These are phyloP conservation scores for Pneumocystis murina DNA, from an alignment of 1,139 yeast genomes.

Conservation along the genomic window DNA sequence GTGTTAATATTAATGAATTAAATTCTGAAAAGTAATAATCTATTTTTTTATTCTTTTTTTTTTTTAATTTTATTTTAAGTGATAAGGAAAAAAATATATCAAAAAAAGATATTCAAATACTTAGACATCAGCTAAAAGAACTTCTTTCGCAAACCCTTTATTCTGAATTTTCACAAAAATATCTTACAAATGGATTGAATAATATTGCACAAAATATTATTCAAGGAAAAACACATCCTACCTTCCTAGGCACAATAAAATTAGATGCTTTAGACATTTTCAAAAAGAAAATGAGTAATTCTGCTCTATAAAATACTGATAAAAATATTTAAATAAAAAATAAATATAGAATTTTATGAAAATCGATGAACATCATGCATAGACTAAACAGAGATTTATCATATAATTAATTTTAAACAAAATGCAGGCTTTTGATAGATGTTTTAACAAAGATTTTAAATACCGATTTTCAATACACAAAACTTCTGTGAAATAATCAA, in stretches of 20 bases:
- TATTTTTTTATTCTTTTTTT: background rate
- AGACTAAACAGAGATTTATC: too few relatives aligned
- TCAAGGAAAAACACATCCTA: constrained; percentile 53
- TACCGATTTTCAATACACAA: too few relatives aligned
- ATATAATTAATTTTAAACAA: too few relatives aligned
- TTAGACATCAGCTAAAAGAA: constrained; percentile 42
- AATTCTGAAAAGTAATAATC: constrained; percentile 27
- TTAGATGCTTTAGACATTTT: constrained; percentile 59
- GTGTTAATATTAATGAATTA: constrained; percentile 44
- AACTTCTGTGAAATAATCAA: too few relatives aligned
- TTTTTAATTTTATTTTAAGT: background rate
- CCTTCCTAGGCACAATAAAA: constrained; percentile 55
- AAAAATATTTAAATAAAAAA: background rate
- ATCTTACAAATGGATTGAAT: constrained; percentile 69
- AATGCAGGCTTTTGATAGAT: too few relatives aligned
- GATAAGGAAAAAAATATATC: background rate
- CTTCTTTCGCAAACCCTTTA: constrained; percentile 47
- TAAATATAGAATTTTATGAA: background rate
- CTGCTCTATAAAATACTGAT: background rate
- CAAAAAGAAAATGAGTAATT: constrained; percentile 27
- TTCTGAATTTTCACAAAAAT: constrained; percentile 36
- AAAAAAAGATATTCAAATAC: constrained; percentile 25
- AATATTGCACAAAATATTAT: constrained; percentile 77
- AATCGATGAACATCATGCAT: background rate
- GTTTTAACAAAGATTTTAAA: too few relatives aligned